Conservation (phyloP, 129 eudicot genomes). For the Daucus carota region DNA sequence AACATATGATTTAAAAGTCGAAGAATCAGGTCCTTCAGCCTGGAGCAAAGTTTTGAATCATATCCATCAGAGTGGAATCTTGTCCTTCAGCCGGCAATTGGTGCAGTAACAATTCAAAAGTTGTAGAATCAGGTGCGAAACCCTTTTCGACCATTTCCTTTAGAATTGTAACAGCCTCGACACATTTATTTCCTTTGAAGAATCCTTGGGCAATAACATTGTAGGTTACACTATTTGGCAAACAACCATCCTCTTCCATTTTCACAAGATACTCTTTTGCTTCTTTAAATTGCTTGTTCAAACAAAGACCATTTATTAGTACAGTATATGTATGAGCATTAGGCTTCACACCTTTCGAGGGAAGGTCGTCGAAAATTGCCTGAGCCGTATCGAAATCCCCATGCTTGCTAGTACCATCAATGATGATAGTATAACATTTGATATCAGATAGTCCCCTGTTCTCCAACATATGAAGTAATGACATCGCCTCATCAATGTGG, state of each 20-base stretch:
- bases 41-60: not conserved
- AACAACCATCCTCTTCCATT: slow-evolving; percentile 38
- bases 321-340: slow-evolving; percentile 21
- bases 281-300: slow-evolving; percentile 22
- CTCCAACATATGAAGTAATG: slow-evolving; percentile 18
- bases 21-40: too few species aligned
- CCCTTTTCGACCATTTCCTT: slow-evolving; percentile 34
- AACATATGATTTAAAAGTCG: too few species aligned
- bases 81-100: not conserved
- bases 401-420: slow-evolving; percentile 9
- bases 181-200: slow-evolving; percentile 13
- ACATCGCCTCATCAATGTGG: not conserved
- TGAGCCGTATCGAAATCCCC: not conserved
- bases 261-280: slow-evolving; percentile 34
- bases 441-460: slow-evolving; percentile 20
- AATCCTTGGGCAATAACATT: slow-evolving; percentile 35
- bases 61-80: slow-evolving; percentile 7
- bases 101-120: not conserved
- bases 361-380: not conserved
- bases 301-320: slow-evolving; percentile 36
- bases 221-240: slow-evolving; percentile 23
- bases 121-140: slow-evolving; percentile 9
- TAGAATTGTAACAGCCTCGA: slow-evolving; percentile 27
- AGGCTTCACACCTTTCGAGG: slow-evolving; percentile 28
- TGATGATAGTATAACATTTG: slow-evolving; percentile 17